A percentile compares a stretch with the other conserved stretches of the same genome.
These are phyloP conservation scores for Yarrowia keelungensis DNA, from an alignment of 805 yeast genomes.

Conservation along the genomic window DNA sequence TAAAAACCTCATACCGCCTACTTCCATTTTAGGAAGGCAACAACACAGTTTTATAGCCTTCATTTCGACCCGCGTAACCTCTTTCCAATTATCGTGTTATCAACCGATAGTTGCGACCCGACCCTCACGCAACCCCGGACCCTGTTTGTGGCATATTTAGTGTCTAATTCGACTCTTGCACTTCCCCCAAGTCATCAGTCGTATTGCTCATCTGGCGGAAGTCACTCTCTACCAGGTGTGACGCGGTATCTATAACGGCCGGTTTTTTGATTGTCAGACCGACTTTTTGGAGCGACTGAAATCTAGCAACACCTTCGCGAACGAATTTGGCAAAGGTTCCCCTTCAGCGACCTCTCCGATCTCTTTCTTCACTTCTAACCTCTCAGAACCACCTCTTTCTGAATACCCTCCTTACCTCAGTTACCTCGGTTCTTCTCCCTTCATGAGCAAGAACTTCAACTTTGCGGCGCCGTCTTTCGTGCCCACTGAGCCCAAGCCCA, in stretches of 20 bases:
- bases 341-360: neutral
- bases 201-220: slow-evolving; percentile 38
- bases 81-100: slow-evolving; percentile 36
- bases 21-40: slow-evolving; percentile 37
- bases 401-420: neutral
- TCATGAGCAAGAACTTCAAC: slow-evolving; percentile 39
- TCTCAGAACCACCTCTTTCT: neutral
- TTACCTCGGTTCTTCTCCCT: neutral
- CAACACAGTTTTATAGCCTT: slow-evolving; percentile 17
- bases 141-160: slow-evolving; percentile 38
- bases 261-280: neutral
- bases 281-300: too few relatives aligned
- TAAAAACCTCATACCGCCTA: neutral
- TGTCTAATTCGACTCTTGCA: slow-evolving; percentile 36
- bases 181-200: slow-evolving; percentile 5
- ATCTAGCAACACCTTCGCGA: neutral
- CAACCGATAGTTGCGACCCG: slow-evolving; percentile 39
- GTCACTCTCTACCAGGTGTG: slow-evolving; percentile 38
- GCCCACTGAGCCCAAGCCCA: slow-evolving; percentile 36
- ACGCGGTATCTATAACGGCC: slow-evolving; percentile 34
- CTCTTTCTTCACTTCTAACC: neutral
- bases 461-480: slow-evolving; percentile 36
- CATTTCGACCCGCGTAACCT: slow-evolving; percentile 28
- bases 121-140: slow-evolving; percentile 26
- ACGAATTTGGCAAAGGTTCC: too few relatives aligned